Evolutionary conservation across 2,329 filamentous ascomycete species (phyloP).

Genomic region (Ceratocystis cacaofunesta): DNA sequence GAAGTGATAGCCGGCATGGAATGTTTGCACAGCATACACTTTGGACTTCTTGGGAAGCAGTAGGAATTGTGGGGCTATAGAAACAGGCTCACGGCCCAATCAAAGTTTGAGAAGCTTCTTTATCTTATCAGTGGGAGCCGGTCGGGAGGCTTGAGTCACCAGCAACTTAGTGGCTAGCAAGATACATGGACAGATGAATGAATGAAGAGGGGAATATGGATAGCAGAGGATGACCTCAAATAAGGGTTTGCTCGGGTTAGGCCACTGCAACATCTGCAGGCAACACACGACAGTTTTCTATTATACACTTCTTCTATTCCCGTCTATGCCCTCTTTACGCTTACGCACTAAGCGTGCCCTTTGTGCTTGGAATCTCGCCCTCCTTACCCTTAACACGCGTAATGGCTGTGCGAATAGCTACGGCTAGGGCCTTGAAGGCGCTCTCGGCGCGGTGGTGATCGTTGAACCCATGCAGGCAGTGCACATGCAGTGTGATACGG

Average conservation of each 20-base stretch:
- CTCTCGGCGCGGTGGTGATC: constrained; percentile 94
- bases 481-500: constrained; percentile 85
- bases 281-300: neutral
- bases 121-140: neutral
- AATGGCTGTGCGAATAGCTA: constrained; percentile 68
- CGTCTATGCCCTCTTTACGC: neutral
- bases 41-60: neutral
- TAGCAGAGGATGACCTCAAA: neutral
- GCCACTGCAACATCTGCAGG: neutral
- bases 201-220: neutral
- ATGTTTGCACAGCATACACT: neutral
- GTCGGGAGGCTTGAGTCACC: neutral
- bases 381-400: constrained; percentile 62
- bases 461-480: constrained; percentile 79
- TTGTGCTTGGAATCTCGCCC: constrained; percentile 89
- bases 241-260: neutral
- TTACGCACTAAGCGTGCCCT: constrained; percentile 64
- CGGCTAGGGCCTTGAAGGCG: constrained; percentile 89
- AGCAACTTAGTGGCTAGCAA: neutral
- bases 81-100: neutral
- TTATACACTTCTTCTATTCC: neutral
- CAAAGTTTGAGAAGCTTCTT: neutral
- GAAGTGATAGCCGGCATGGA: neutral
- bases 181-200: neutral
- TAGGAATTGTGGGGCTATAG: neutral